phyloP scores from a whole-genome alignment of 371 early-diverging fungal genomes.

The Ecytonucleospora hepatopenaei region DNA sequence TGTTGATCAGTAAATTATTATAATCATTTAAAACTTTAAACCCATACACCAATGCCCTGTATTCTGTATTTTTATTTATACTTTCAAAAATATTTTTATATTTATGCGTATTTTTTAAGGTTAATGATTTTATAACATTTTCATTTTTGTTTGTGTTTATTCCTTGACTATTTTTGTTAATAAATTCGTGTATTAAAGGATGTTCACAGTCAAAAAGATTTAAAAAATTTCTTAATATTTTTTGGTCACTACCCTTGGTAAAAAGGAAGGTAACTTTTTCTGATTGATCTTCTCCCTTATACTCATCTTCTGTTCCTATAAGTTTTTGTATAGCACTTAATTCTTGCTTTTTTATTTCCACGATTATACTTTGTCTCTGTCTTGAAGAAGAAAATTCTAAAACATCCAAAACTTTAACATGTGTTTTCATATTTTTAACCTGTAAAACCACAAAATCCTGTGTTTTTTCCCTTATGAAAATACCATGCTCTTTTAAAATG shows the following conservation, averaged over 20 bases:
- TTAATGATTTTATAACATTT: not conserved
- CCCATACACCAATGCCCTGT: not conserved
- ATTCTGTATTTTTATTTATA: not conserved
- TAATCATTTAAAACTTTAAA: not conserved
- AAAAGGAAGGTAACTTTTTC: conserved; percentile 37
- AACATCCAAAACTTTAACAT: conserved; percentile 11
- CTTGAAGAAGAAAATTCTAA: conserved; percentile 52
- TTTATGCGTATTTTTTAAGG: conserved; percentile 49
- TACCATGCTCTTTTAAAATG: conserved; percentile 20
- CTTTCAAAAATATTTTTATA: not conserved
- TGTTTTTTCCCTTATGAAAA: conserved; percentile 13
- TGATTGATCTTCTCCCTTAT: not conserved
- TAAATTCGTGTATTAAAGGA: conserved; percentile 71
- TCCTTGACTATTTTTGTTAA: conserved; percentile 62
- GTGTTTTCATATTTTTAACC: conserved; percentile 17
- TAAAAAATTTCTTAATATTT: conserved; percentile 59
- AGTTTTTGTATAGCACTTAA: not conserved
- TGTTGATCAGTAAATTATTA: too few relatives aligned
- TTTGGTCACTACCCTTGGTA: conserved; percentile 81
- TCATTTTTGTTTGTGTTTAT: conserved; percentile 62
- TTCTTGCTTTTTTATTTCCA: not conserved
- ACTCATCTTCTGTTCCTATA: too few relatives aligned
- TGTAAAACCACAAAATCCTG: conserved; percentile 14
- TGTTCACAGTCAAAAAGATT: conserved; percentile 63
- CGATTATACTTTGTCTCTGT: conserved; percentile 53